A percentile compares a stretch with the other conserved stretches of the same genome.
These are phyloP conservation scores for Globisporangium barbulae DNA, from an alignment of 352 stramenopile genomes.

Conservation along the genomic window DNA sequence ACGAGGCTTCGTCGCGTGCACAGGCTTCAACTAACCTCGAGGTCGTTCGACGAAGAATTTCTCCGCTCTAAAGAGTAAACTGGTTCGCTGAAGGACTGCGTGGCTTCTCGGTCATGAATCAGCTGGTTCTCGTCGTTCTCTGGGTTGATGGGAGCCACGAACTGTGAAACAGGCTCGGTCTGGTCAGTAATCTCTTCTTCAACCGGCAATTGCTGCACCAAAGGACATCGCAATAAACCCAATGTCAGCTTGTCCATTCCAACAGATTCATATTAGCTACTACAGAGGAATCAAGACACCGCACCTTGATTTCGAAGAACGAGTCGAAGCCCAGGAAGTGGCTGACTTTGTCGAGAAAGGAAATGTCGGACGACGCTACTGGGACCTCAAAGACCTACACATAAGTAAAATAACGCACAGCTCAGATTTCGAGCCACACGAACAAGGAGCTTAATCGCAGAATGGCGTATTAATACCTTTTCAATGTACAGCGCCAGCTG, in stretches of 20 bases:
- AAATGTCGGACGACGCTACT: constrained; percentile 35
- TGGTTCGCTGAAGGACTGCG: neutral
- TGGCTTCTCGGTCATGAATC: neutral
- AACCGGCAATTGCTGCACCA: constrained; percentile 1
- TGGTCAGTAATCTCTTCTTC: constrained; percentile 2
- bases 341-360: constrained; percentile 40
- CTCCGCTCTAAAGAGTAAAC: neutral
- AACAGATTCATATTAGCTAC: neutral
- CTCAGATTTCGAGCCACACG: neutral
- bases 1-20: neutral
- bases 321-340: constrained; percentile 61
- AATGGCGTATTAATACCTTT: constrained; percentile 22
- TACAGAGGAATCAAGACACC: neutral
- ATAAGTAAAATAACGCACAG: neutral
- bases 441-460: neutral
- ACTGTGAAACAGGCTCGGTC: neutral
- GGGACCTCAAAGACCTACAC: constrained; percentile 52
- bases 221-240: neutral
- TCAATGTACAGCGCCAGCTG: constrained; percentile 73
- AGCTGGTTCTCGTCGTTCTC: constrained; percentile 3
- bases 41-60: constrained; percentile 8
- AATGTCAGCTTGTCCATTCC: neutral
- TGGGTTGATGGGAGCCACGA: constrained; percentile 2
- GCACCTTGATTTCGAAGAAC: constrained; percentile 69
- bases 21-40: constrained; percentile 5